Conservation (phyloP, 768 basidiomycete genomes). For the Tephrocybe sp. region DNA sequence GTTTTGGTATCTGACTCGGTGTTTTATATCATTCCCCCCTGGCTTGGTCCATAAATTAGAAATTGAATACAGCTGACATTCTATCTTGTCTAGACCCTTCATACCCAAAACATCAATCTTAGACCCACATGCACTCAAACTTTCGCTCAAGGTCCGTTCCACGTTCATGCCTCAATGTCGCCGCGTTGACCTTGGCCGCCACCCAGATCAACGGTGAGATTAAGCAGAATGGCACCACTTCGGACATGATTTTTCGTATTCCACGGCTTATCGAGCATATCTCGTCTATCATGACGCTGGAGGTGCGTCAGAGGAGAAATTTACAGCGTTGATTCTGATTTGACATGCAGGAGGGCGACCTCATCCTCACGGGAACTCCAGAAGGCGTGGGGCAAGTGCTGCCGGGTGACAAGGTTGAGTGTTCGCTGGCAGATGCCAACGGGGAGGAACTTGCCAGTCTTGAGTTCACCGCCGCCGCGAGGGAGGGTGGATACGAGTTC, state of each 20-base stretch:
- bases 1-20: slow-evolving; percentile 1
- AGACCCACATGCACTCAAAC: slow-evolving; percentile 74
- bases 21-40: not conserved
- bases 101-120: slow-evolving; percentile 70
- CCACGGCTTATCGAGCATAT: slow-evolving; percentile 87
- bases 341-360: slow-evolving; percentile 73
- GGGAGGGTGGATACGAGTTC: slow-evolving; percentile 64
- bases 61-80: not conserved
- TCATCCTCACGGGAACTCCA: slow-evolving; percentile 92
- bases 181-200: not conserved
- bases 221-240: slow-evolving; percentile 85
- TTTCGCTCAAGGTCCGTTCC: slow-evolving; percentile 67
- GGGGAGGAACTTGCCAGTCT: slow-evolving; percentile 62
- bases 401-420: slow-evolving; percentile 79
- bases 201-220: slow-evolving; percentile 75
- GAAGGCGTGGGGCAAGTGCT: slow-evolving; percentile 81
- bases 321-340: not conserved
- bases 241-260: slow-evolving; percentile 92
- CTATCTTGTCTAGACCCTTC: slow-evolving; percentile 54
- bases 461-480: slow-evolving; percentile 61
- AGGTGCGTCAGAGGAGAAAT: slow-evolving; percentile 45
- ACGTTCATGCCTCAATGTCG: not conserved
- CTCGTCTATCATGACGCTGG: slow-evolving; percentile 96
- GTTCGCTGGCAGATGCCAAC: slow-evolving; percentile 56
- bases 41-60: not conserved